Evolutionary conservation across 1,139 yeast genomes (phyloP), one percentile per base, ranked within the genome.

Genomic region (Saccharomyces hybrid): DNA sequence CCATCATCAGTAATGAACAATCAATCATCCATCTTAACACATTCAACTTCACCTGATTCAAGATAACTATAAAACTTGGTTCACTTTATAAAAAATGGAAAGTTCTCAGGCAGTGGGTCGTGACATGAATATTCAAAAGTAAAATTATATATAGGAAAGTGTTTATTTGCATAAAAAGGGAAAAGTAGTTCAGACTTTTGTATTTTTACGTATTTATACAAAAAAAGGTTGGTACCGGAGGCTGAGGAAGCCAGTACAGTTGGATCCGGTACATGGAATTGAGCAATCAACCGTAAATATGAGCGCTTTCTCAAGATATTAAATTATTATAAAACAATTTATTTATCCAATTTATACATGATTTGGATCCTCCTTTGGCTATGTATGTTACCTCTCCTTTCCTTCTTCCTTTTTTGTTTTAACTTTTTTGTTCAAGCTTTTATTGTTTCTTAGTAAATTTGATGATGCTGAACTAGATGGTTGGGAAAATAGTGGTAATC

Each of bases 11-110:
- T 38, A 38, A 38, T 20, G 13, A 38, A 38, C 44, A 38, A 38
- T 20, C 44, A 20, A 38, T 38, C 44, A 20, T 20, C 44, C 9
- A 28, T 28, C 48, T 46, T 46, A 23, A 26, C 48, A 20, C 32
- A 46, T 46, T 46, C 48, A 28, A 46, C 48, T 14, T 23, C 29
- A 8, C 32, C 48, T 46, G 32, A 46, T 46, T 38, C 44, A 38
- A 38, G 44, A 38, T 38, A 38, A 20, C 25, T 11, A 8, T 20
- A 38, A 11, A 16, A 9, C 6, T 38, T 11, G 26, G n/a, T 16
- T 20, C 25, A 38, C 25, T 38, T 20, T 38, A 38, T 20, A 38
- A 38, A 38, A 38, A 38, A 38, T 11, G 44, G 25, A 3, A 38
- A 38, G 26, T 38, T 25, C 11, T 34, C 11, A 20, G 26, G 16